Conservation (phyloP, 192 early-diverging fungal species). For the Rhizoclosmatium globosum region DNA sequence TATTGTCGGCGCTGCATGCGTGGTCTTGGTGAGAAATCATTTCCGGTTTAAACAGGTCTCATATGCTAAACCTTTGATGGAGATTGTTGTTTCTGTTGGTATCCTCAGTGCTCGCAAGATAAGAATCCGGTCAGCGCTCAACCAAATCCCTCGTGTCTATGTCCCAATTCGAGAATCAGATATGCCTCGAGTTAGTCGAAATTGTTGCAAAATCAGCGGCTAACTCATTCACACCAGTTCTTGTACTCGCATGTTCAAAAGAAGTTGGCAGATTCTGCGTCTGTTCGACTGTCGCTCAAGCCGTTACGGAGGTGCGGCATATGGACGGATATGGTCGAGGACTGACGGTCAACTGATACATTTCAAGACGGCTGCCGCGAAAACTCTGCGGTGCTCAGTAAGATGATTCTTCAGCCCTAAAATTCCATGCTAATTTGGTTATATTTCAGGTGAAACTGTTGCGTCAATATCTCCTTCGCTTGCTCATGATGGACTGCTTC, state of each 20-base stretch:
- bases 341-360: neutral
- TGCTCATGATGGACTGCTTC: neutral
- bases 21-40: neutral
- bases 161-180: conserved; percentile 14
- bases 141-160: neutral
- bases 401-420: neutral
- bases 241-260: neutral
- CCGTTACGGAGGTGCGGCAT: conserved; percentile 17
- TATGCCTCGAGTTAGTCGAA: conserved; percentile 2
- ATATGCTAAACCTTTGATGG: too few species aligned
- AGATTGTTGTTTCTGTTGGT: conserved; percentile 22
- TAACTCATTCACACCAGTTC: neutral
- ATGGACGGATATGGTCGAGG: conserved; percentile 22
- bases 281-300: neutral
- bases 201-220: neutral
- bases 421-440: neutral
- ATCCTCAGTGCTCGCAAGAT: conserved; percentile 22
- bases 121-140: neutral
- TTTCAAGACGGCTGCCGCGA: conserved; percentile 27
- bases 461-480: neutral
- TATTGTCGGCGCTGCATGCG: neutral
- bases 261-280: conserved; percentile 9
- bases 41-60: neutral
- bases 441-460: conserved; percentile 12
- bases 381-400: conserved; percentile 16